Evolutionary conservation across 371 early-diverging fungal species (phyloP), one percentile per base, ranked within the genome.

Genomic region (Saksenaea oblongispora): DNA sequence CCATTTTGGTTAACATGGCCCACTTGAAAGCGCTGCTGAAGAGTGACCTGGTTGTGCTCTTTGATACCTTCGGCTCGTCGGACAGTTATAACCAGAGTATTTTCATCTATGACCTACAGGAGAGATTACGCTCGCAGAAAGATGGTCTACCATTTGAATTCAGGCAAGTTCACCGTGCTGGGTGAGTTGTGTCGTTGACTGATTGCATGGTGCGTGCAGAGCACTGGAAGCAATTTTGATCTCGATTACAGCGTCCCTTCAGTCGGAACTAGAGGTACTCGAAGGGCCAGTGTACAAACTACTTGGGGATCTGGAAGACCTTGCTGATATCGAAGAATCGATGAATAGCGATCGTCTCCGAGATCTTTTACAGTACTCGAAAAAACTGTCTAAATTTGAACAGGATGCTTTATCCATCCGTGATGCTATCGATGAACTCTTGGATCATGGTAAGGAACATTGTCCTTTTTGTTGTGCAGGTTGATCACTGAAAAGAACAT

Each of bases 151-250:
- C 86, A 5, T 93, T 87, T 72, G 93, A 93, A 73, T 88, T 93
- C 67, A 78, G 89, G 91, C 87, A 79, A 54, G 58, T 28, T 56
- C 18, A 2, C 14, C 3, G 15, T 22, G n/a, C 9, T 18, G 24
- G 47, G 5, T 36, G 17, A 27, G 8, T 17, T 27, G 13, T 42
- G 15, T 44, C 37, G 17, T 22, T 44, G 24, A 61, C 27, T 54
- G 28, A 59, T 13, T 28, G 27, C n/a, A 42, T 51, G 15, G 14
- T 54, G n/a, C 7, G n/a, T 62, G 17, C 66, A 88, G 87, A 64
- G 94, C 92, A 0, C 71, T 95, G 42, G 96, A 95, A 76, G 88
- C 94, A 0, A 89, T 94, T 47, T 76, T 95, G 36, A 85, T 91
- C 24, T 86, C 88, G 36, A 91, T 92, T 4, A 77, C 91, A 2